These are phyloP conservation scores for Isoetes taiwanensis DNA, from an alignment of 75 land plant genomes.

Conservation along the genomic window DNA sequence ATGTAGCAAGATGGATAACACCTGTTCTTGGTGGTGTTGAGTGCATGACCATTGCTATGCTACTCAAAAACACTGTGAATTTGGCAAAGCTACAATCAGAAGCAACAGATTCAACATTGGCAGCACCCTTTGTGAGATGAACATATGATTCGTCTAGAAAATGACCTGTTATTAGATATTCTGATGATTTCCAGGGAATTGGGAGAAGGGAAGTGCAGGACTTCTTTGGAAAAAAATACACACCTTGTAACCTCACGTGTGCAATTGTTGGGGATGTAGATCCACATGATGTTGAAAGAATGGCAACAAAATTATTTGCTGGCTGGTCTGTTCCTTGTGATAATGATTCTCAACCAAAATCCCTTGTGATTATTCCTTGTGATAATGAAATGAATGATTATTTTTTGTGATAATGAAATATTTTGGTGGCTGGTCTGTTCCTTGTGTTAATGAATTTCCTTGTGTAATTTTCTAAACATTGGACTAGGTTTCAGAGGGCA, in stretches of 20 bases:
- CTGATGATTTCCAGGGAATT: not conserved
- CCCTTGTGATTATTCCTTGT: too few species aligned
- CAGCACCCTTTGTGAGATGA: too few species aligned
- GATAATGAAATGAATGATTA: too few species aligned
- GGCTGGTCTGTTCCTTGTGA: not conserved
- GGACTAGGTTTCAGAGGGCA: too few species aligned
- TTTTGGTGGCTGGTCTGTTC: too few species aligned
- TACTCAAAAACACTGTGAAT: slow-evolving; percentile 60
- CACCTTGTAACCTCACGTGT: slow-evolving; percentile 1
- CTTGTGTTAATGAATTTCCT: too few species aligned
- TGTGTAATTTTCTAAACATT: too few species aligned
- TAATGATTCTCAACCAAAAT: too few species aligned
- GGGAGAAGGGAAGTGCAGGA: not conserved
- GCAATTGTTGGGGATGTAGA: not conserved
- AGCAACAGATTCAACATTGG: too few species aligned
- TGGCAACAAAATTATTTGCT: not conserved
- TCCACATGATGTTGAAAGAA: not conserved
- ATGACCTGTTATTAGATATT: not conserved
- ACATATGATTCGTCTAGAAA: too few species aligned
- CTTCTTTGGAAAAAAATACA: slow-evolving; percentile 3
- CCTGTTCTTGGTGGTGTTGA: slow-evolving; percentile 89
- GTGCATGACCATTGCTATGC: slow-evolving; percentile 84
- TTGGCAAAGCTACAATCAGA: slow-evolving; percentile 59
- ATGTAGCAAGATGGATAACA: slow-evolving; percentile 65
- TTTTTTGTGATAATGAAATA: too few species aligned